These are phyloP conservation scores for Mycotypha africana DNA, from an alignment of 371 early-diverging fungal genomes.

Conservation along the genomic window DNA sequence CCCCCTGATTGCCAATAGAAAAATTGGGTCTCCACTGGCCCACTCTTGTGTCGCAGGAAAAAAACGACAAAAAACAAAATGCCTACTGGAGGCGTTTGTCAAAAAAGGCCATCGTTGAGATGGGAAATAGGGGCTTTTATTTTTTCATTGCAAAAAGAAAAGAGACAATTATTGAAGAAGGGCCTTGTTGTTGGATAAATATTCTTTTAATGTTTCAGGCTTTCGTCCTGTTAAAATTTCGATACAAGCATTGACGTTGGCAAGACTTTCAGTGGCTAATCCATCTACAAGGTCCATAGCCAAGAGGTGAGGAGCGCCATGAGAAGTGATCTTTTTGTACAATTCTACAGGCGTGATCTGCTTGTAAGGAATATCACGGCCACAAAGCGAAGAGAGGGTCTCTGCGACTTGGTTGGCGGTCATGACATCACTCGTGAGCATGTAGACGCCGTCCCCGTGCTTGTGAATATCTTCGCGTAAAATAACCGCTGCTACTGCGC, in stretches of 20 bases:
- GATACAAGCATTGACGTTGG: background rate
- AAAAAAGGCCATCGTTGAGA: too few species aligned
- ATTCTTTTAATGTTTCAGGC: constrained; percentile 6
- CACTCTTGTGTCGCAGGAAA: too few species aligned
- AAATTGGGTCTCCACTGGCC: too few species aligned
- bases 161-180: background rate
- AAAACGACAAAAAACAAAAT: too few species aligned
- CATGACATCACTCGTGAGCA: constrained; percentile 1
- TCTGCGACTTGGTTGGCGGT: background rate
- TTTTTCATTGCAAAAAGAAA: too few species aligned
- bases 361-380: background rate
- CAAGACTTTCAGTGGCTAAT: background rate
- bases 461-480: constrained; percentile 8
- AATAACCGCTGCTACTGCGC: constrained; percentile 10
- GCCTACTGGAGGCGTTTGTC: too few species aligned
- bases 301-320: background rate
- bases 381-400: constrained; percentile 1
- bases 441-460: constrained; percentile 10
- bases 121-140: too few species aligned
- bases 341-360: background rate
- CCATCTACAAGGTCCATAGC: background rate
- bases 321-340: background rate
- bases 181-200: background rate
- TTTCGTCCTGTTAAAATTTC: constrained; percentile 2
- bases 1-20: too few species aligned